Conservation (phyloP, 371 early-diverging fungal species). For the Modicella reniformis region DNA sequence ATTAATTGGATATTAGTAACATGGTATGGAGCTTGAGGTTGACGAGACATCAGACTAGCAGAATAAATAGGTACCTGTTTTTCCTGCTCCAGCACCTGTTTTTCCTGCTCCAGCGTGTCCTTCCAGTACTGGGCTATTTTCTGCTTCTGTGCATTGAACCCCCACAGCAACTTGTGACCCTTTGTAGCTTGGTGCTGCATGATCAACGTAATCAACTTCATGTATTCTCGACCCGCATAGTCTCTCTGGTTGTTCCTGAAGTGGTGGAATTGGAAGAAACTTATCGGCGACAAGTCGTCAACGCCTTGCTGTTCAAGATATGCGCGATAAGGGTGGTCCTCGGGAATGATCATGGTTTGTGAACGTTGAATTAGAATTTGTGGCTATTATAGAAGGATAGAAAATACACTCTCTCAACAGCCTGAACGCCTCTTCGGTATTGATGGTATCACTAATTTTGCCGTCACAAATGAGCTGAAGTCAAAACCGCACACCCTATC, state of each 20-base stretch:
- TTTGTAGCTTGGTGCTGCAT: conserved; percentile 2
- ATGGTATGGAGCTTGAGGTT: too few species aligned
- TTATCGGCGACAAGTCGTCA: background rate
- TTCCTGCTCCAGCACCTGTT: too few species aligned
- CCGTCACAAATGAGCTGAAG: conserved; percentile 10
- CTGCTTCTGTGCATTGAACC: too few species aligned
- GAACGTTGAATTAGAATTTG: background rate
- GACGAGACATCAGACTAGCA: too few species aligned
- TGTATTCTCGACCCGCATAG: background rate
- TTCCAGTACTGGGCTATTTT: too few species aligned
- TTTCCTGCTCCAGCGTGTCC: too few species aligned
- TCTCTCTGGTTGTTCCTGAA: background rate
- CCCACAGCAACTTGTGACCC: too few species aligned
- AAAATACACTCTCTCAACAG: conserved; percentile 1
- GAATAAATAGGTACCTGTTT: too few species aligned
- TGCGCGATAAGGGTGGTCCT: background rate
- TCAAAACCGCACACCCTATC: conserved; percentile 3
- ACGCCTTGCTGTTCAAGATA: background rate
- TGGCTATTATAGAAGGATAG: background rate
- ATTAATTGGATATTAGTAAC: too few species aligned
- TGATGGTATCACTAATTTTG: conserved; percentile 3
- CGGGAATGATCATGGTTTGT: too few species aligned
- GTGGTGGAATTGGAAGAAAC: background rate
- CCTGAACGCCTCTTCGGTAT: conserved; percentile 4
- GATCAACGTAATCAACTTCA: background rate